Conservation (phyloP, 2,329 filamentous ascomycete species). For the Lachnellula occidentalis region DNA sequence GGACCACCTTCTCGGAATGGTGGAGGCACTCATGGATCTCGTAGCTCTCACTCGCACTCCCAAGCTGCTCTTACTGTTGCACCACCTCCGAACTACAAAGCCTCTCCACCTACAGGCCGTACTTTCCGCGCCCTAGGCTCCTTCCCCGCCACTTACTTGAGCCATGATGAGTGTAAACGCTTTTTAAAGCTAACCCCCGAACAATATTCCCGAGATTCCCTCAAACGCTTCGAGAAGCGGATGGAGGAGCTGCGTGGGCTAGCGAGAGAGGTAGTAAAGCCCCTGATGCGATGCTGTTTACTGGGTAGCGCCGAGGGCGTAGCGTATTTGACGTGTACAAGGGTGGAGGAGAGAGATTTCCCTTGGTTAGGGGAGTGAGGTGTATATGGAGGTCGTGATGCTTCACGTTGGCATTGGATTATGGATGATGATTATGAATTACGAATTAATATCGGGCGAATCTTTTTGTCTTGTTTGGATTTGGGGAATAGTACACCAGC, state of each 20-base stretch:
- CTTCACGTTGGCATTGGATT: background rate
- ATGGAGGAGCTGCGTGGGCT: constrained; percentile 84
- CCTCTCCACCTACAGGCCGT: constrained; percentile 58
- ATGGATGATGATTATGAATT: background rate
- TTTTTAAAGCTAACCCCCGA: constrained; percentile 82
- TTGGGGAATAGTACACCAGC: background rate
- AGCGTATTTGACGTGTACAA: constrained; percentile 61
- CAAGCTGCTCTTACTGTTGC: constrained; percentile 26
- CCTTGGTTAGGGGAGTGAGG: constrained; percentile 43
- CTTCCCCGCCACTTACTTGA: constrained; percentile 59
- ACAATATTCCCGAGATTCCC: constrained; percentile 78
- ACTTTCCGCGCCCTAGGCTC: constrained; percentile 73
- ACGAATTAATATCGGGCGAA: background rate
- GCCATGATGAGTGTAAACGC: constrained; percentile 82
- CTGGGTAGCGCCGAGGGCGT: constrained; percentile 63
- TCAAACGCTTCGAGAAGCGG: constrained; percentile 78
- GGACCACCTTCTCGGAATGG: constrained; percentile 17
- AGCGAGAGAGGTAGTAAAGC: constrained; percentile 75
- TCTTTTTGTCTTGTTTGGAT: background rate
- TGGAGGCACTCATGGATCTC: constrained; percentile 3
- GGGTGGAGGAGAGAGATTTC: constrained; percentile 55
- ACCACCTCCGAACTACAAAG: constrained; percentile 35
- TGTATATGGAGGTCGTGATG: constrained; percentile 24
- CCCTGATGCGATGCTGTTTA: constrained; percentile 78
- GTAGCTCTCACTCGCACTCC: constrained; percentile 23